Conservation (phyloP, 352 stramenopile genomes). For the Thalassiosira hispida region DNA sequence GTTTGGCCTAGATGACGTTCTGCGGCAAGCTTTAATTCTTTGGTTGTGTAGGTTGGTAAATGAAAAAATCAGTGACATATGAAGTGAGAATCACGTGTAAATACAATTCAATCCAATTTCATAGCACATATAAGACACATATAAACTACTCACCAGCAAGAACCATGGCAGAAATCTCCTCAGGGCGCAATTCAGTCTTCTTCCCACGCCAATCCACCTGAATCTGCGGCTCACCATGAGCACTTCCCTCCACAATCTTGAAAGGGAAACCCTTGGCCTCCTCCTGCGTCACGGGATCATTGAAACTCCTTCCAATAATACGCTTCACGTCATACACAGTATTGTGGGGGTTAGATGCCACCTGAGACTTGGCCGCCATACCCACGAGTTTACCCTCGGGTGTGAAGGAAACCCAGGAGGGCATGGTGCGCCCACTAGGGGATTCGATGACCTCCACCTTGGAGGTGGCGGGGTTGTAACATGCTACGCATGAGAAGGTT, state of each 20-base stretch:
- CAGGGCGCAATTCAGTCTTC: slow-evolving; percentile 89
- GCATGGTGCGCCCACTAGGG: slow-evolving; percentile 96
- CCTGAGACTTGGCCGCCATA: slow-evolving; percentile 99
- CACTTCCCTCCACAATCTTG: slow-evolving; percentile 91
- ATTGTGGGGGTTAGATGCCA: slow-evolving; percentile 98
- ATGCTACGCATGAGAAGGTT: slow-evolving; percentile 96
- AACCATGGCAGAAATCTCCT: slow-evolving; percentile 99
- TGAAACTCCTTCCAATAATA: slow-evolving; percentile 96
- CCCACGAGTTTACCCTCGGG: slow-evolving; percentile 95
- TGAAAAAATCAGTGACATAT: no score
- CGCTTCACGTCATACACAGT: slow-evolving; percentile 99
- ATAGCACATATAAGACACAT: no score
- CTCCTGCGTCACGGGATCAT: slow-evolving; percentile 93
- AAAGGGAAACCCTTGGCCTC: slow-evolving; percentile 89
- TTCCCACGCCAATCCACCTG: slow-evolving; percentile 88
- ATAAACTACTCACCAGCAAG: slow-evolving; percentile 79
- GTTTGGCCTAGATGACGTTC: slow-evolving; percentile 97
- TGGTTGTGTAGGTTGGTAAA: background rate
- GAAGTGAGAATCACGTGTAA: background rate
- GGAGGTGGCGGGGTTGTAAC: slow-evolving; percentile 90
- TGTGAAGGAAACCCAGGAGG: slow-evolving; percentile 95
- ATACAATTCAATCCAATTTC: background rate
- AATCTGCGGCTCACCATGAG: slow-evolving; percentile 87
- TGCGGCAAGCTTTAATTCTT: slow-evolving; percentile 99
- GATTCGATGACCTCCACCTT: slow-evolving; percentile 97